Conservation (phyloP, 208 protist species). For the Crithidia fasciculata region DNA sequence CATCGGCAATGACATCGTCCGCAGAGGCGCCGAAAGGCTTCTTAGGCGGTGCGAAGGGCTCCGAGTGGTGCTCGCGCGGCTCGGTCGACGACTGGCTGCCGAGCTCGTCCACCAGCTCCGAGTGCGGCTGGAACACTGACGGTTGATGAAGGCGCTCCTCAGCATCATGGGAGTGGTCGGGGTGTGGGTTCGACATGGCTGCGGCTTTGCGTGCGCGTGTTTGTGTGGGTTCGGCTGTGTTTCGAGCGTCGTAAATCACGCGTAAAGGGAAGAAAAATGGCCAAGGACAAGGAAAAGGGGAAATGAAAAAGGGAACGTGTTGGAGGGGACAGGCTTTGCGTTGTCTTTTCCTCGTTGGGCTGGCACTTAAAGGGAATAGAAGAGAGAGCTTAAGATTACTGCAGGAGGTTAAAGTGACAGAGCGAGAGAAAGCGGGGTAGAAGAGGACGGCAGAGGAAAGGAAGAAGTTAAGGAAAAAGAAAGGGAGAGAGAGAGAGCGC, state of each 20-base stretch:
- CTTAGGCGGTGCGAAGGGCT: conserved; percentile 22
- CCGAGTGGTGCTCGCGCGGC: not conserved
- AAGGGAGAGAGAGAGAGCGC: too few species aligned
- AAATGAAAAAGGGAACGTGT: not conserved
- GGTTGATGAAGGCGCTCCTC: not conserved
- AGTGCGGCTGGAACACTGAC: not conserved
- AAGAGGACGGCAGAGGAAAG: too few species aligned
- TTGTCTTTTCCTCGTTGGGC: not conserved
- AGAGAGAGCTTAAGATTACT: not conserved
- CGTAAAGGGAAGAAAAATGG: too few species aligned
- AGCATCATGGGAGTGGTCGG: not conserved
- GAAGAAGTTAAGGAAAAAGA: too few species aligned
- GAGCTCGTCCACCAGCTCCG: not conserved
- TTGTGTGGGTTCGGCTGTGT: too few species aligned
- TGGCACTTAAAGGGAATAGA: not conserved
- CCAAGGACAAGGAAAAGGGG: too few species aligned
- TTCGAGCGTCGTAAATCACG: too few species aligned
- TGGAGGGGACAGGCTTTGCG: not conserved
- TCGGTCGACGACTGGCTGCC: not conserved
- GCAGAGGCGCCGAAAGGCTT: not conserved
- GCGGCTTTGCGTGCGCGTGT: too few species aligned
- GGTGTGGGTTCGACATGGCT: not conserved
- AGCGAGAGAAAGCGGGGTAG: too few species aligned
- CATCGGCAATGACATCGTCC: conserved; percentile 3
- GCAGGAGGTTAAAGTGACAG: too few species aligned